Evolutionary conservation across 768 basidiomycete species (phyloP), one percentile per base, ranked within the genome.

Genomic region (Mycena galericulata): DNA sequence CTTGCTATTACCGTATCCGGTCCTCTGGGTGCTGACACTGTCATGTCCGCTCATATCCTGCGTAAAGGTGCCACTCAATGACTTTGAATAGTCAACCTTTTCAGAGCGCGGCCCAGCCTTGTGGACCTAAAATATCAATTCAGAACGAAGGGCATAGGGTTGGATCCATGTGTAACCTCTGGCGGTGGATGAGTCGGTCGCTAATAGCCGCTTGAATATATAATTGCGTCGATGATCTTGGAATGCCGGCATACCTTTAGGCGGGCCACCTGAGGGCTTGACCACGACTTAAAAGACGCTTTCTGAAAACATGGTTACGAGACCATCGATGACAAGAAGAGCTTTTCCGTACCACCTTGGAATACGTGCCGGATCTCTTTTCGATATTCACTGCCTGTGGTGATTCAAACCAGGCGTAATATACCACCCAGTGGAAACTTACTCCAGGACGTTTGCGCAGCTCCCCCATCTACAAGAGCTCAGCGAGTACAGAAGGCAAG

Each of bases 241-340:
- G 41, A 27, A 20, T 45, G 20, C 17, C 14, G 22, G 12, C 36
- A 61, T 49, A 64, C 68, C 53, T 65, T 65, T 1, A 57, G 45
- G 26, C 46, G 68, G 45, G 29, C 30, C 4, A 51, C n/a, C 32
- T 60, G 49, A 20, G 43, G 51, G 7, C 27, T 47, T 32, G 51
- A 24, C 68, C 68, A 69, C 18, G 68, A 64, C 32, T 69, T 65
- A 2, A 64, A 40, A 46, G 62, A 49, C 20, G 57, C 55, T 65
- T 65, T 65, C 68, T 69, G 57, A 27, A 17, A 32, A 34, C 36
- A 26, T 18, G 14, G 17, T 15, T 36, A 38, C 24, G 49, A 27
- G 7, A 32, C 3, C 38, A 46, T 29, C 27, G 29, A 55, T 18
- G 40, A 34, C 22, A 18, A 46, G 10, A 3, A 53, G 6, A 47